Conservation (phyloP, 805 yeast species). For the Saccharomyces paradoxus region DNA sequence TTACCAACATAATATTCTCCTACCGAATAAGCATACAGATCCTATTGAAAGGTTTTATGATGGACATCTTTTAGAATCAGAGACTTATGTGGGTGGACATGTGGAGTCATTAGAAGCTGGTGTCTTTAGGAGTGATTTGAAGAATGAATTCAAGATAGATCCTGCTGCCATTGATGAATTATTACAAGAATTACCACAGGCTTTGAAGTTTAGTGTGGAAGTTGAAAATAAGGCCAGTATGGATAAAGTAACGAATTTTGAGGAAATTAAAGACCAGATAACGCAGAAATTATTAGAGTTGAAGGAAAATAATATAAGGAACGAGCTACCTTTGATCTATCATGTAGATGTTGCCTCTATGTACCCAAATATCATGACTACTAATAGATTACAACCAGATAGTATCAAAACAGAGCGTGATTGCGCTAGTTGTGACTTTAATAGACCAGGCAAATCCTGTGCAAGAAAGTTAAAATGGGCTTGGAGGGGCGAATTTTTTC, state of each 20-base stretch:
- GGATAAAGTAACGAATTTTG: conserved; percentile 74
- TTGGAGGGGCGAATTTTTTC: conserved; percentile 95
- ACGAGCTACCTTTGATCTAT: conserved; percentile 79
- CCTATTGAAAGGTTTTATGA: conserved; percentile 92
- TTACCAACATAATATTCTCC: conserved; percentile 59
- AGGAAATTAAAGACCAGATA: conserved; percentile 61
- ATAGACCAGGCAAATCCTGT: conserved; percentile 88
- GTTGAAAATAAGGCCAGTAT: conserved; percentile 68
- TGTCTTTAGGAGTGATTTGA: conserved; percentile 85
- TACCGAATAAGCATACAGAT: conserved; percentile 91
- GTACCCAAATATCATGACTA: conserved; percentile 98
- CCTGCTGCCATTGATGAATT: conserved; percentile 77
- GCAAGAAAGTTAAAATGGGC: conserved; percentile 91
- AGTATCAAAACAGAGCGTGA: conserved; percentile 92
- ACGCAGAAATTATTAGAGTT: conserved; percentile 47
- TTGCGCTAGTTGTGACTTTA: conserved; percentile 96
- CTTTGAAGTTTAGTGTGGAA: conserved; percentile 73
- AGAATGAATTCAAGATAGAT: conserved; percentile 67
- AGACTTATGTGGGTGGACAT: conserved; percentile 98
- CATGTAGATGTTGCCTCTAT: conserved; percentile 98
- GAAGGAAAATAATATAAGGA: conserved; percentile 52
- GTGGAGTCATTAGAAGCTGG: conserved; percentile 98
- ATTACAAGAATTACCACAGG: conserved; percentile 59
- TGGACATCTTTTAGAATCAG: conserved; percentile 89
- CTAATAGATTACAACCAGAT: conserved; percentile 95